Percentiles rank a stretch among this genome's conserved stretches.
These are phyloP conservation scores for Saturnispora kantuleensis DNA, from an alignment of 805 yeast genomes.

Conservation along the genomic window DNA sequence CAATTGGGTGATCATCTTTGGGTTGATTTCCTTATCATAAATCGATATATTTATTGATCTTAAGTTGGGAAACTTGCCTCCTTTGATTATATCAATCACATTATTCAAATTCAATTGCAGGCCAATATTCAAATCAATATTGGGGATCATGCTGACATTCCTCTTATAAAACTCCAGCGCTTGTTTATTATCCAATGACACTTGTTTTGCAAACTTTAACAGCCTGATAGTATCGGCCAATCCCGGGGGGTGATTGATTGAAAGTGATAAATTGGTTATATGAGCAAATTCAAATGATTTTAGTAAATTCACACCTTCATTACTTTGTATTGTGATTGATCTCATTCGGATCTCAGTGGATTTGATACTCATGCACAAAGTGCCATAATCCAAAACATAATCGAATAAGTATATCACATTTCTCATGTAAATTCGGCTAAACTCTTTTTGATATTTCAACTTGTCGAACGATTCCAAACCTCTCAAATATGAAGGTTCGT, in stretches of 20 bases:
- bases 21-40: conserved; percentile 7
- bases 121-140: background rate
- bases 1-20: background rate
- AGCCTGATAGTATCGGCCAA: conserved; percentile 1
- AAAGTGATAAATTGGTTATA: background rate
- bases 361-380: conserved; percentile 1
- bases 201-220: conserved; percentile 2
- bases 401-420: conserved; percentile 1
- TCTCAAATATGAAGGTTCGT: no score
- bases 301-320: conserved; percentile 1
- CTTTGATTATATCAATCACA: background rate
- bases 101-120: background rate
- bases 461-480: no score
- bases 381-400: conserved; percentile 5
- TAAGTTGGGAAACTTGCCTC: background rate
- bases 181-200: background rate
- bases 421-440: background rate
- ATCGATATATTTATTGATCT: conserved; percentile 3
- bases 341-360: conserved; percentile 4
- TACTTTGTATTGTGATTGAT: conserved; percentile 3
- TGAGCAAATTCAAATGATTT: conserved; percentile 3
- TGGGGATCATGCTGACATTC: background rate
- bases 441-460: no score
- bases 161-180: conserved; percentile 3
- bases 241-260: conserved; percentile 4